Conservation (phyloP, 1,139 yeast genomes). For the Schwanniomyces etchellsii region DNA sequence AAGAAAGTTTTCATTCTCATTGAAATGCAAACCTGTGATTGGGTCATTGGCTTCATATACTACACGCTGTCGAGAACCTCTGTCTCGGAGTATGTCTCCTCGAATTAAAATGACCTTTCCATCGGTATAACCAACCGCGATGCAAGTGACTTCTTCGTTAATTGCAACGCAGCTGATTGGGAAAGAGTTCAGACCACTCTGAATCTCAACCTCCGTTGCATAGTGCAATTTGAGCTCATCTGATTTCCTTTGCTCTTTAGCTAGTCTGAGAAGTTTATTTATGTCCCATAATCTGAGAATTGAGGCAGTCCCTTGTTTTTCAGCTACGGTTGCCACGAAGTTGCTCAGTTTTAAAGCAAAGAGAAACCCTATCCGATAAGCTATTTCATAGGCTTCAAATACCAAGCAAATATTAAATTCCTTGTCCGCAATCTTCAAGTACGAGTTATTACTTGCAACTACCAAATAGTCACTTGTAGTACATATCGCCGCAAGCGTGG, state of each 20-base stretch:
- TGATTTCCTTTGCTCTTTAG: conserved; percentile 23
- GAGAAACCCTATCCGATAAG: conserved; percentile 57
- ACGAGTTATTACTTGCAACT: conserved; percentile 51
- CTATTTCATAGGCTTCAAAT: conserved; percentile 62
- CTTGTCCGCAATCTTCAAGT: conserved; percentile 54
- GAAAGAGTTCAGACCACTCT: conserved; percentile 57
- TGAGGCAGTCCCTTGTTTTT: conserved; percentile 64
- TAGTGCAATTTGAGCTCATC: conserved; percentile 28
- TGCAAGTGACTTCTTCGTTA: conserved; percentile 52
- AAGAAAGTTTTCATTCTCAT: conserved; percentile 38
- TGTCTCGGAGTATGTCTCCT: conserved; percentile 83
- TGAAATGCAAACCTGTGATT: conserved; percentile 67
- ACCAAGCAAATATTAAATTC: conserved; percentile 40
- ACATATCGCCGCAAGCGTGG: conserved; percentile 58
- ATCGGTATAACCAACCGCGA: conserved; percentile 82
- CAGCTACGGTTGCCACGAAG: conserved; percentile 66
- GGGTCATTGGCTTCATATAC: conserved; percentile 74
- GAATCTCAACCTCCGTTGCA: conserved; percentile 27
- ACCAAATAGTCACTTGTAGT: conserved; percentile 50
- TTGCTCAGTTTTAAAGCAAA: conserved; percentile 41
- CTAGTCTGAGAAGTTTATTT: conserved; percentile 35
- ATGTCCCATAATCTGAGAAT: conserved; percentile 71
- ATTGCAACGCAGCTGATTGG: conserved; percentile 67
- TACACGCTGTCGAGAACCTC: conserved; percentile 84
- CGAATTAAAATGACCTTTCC: conserved; percentile 79